A percentile compares a stretch with the other conserved stretches of the same genome.
phyloP scores from a whole-genome alignment of 768 basidiomycete species.

The Panellus pusillus region DNA sequence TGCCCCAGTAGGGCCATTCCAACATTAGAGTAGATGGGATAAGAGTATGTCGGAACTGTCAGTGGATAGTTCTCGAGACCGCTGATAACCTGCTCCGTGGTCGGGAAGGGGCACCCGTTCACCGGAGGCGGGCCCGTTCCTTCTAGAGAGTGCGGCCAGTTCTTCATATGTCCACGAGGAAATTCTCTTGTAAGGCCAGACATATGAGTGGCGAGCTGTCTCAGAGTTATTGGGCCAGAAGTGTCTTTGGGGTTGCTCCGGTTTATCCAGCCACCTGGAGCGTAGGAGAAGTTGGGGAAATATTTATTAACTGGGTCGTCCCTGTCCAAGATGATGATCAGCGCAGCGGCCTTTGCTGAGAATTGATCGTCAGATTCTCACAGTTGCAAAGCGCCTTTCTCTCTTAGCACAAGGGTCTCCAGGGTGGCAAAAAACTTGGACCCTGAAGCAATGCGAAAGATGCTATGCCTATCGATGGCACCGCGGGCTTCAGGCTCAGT shows the following conservation, averaged over 20 bases:
- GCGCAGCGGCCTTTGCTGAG: neutral
- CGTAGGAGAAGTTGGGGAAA: slow-evolving; percentile 24
- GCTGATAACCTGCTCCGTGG: slow-evolving; percentile 13
- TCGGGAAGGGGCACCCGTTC: slow-evolving; percentile 25
- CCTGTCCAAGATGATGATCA: slow-evolving; percentile 9
- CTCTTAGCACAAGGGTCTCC: slow-evolving; percentile 25
- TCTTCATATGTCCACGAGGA: slow-evolving; percentile 23
- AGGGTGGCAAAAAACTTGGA: slow-evolving; percentile 28
- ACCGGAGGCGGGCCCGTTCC: slow-evolving; percentile 24
- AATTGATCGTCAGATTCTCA: slow-evolving; percentile 1
- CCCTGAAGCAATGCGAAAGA: slow-evolving; percentile 27
- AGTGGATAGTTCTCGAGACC: slow-evolving; percentile 24
- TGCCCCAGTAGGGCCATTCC: slow-evolving; percentile 27
- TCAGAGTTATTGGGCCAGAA: slow-evolving; percentile 22
- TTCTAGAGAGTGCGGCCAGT: slow-evolving; percentile 26
- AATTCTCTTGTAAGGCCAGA: slow-evolving; percentile 29
- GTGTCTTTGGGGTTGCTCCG: neutral
- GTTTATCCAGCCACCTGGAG: slow-evolving; percentile 7
- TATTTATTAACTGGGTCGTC: slow-evolving; percentile 28
- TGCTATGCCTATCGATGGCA: slow-evolving; percentile 13
- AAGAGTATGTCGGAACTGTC: slow-evolving; percentile 24
- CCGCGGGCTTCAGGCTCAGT: slow-evolving; percentile 10
- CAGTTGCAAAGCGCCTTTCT: slow-evolving; percentile 26
- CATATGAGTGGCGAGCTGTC: slow-evolving; percentile 28
- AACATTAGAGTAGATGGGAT: slow-evolving; percentile 31